Conservation (phyloP, 225 moss, liverwort and hornwort genomes). For the Takakia lepidozioides region DNA sequence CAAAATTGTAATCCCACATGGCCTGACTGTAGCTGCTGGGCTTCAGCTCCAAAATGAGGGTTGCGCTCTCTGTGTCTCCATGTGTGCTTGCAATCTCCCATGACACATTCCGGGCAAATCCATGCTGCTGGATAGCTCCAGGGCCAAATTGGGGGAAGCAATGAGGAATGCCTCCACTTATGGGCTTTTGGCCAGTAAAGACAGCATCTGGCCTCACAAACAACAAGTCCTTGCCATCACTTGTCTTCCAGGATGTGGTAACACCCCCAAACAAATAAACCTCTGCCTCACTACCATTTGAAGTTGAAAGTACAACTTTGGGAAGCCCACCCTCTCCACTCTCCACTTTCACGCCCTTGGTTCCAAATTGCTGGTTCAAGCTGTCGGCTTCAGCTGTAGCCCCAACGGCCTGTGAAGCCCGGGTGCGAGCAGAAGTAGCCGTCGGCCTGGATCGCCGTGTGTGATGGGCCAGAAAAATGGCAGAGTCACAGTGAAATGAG, state of each 20-base stretch:
- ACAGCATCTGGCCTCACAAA: slow-evolving; percentile 92
- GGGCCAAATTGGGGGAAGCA: slow-evolving; percentile 99
- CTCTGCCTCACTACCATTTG: slow-evolving; percentile 77
- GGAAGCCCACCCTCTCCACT: slow-evolving; percentile 81
- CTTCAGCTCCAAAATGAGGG: slow-evolving; percentile 68
- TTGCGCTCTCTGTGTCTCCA: slow-evolving; percentile 52
- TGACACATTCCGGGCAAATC: slow-evolving; percentile 89
- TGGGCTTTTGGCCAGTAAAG: slow-evolving; percentile 88
- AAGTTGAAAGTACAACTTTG: slow-evolving; percentile 67
- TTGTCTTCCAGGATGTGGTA: slow-evolving; percentile 84
- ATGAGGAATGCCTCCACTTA: slow-evolving; percentile 96
- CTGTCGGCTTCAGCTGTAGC: slow-evolving; percentile 41
- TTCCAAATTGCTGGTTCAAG: slow-evolving; percentile 58
- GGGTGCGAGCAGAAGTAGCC: no score
- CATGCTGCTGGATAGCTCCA: slow-evolving; percentile 90
- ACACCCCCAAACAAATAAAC: slow-evolving; percentile 91
- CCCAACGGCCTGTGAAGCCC: no score
- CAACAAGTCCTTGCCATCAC: slow-evolving; percentile 68
- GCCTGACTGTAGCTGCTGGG: slow-evolving; percentile 82
- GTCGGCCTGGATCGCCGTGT: no score
- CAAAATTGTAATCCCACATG: slow-evolving; percentile 79
- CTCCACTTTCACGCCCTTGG: slow-evolving; percentile 64
- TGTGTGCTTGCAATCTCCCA: slow-evolving; percentile 69
- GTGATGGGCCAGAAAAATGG: no score
- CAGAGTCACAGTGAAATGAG: no score